phyloP scores from a whole-genome alignment of 2,329 filamentous ascomycete species.

The Pseudogymnoascus sp. region DNA sequence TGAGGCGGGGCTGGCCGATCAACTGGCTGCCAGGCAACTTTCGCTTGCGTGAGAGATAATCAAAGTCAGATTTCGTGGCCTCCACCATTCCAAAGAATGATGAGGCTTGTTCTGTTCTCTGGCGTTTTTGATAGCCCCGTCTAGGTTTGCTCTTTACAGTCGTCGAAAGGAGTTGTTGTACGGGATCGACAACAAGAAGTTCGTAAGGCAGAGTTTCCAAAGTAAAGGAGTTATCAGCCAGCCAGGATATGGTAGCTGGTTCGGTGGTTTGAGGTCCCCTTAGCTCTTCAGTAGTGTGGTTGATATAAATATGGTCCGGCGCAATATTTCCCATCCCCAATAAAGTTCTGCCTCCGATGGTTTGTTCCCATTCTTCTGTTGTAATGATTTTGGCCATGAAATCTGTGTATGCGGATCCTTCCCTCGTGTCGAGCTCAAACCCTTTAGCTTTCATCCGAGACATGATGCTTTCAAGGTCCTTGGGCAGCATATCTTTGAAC shows the following conservation, averaged over 20 bases:
- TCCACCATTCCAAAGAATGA: conserved; percentile 2
- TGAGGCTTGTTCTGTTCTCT: not conserved
- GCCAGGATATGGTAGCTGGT: conserved; percentile 31
- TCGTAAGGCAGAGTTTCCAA: conserved; percentile 39
- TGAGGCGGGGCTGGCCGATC: conserved; percentile 1
- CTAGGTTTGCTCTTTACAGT: conserved; percentile 9
- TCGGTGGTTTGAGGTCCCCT: conserved; percentile 17
- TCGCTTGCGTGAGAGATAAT: not conserved
- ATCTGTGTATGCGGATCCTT: conserved; percentile 15
- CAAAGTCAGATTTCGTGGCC: conserved; percentile 7
- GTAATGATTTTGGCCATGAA: conserved; percentile 33
- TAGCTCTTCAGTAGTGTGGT: conserved; percentile 23
- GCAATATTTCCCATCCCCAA: conserved; percentile 31
- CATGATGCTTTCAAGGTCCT: conserved; percentile 28
- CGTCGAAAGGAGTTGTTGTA: conserved; percentile 20
- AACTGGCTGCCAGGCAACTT: conserved; percentile 1
- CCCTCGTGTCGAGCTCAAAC: conserved; percentile 1
- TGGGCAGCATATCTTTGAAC: conserved; percentile 30
- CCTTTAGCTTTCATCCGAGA: conserved; percentile 22
- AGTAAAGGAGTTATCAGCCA: conserved; percentile 35
- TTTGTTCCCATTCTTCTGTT: conserved; percentile 43
- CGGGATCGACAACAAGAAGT: conserved; percentile 29
- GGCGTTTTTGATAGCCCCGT: conserved; percentile 3
- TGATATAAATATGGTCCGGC: conserved; percentile 36
- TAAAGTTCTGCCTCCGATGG: conserved; percentile 27